Evolutionary conservation across 371 early-diverging fungal genomes (phyloP).

Genomic region (Apophysomyces elegans): DNA sequence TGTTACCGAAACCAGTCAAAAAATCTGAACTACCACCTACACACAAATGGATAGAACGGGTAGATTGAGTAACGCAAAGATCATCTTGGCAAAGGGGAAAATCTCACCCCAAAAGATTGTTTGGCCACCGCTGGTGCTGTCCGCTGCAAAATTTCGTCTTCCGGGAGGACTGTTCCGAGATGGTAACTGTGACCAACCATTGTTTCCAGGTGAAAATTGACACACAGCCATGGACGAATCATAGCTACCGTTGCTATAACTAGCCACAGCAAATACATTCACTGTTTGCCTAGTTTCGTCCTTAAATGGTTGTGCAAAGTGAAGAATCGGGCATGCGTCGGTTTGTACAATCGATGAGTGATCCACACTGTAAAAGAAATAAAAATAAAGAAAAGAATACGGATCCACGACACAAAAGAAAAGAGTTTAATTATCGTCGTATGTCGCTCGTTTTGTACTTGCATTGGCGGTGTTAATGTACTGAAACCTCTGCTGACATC

Average conservation of each 20-base stretch:
- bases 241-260: constrained; percentile 20
- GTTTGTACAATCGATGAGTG: constrained; percentile 15
- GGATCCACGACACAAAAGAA: neutral
- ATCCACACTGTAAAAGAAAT: constrained; percentile 5
- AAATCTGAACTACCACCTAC: constrained; percentile 31
- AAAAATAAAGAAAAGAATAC: no score
- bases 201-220: constrained; percentile 20
- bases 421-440: neutral
- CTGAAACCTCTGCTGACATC: constrained; percentile 25
- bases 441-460: constrained; percentile 11
- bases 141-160: constrained; percentile 29
- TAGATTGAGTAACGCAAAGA: neutral
- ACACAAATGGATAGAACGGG: constrained; percentile 2
- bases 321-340: constrained; percentile 27
- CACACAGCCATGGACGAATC: constrained; percentile 21
- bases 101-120: constrained; percentile 22
- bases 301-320: constrained; percentile 24
- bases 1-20: constrained; percentile 18
- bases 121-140: constrained; percentile 12
- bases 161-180: constrained; percentile 17
- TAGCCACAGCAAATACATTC: constrained; percentile 29
- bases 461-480: constrained; percentile 28
- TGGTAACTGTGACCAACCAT: constrained; percentile 17
- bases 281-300: constrained; percentile 21
- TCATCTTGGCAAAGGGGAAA: neutral